phyloP scores from a whole-genome alignment of 768 basidiomycete species.

The Coprinopsis sp. region DNA sequence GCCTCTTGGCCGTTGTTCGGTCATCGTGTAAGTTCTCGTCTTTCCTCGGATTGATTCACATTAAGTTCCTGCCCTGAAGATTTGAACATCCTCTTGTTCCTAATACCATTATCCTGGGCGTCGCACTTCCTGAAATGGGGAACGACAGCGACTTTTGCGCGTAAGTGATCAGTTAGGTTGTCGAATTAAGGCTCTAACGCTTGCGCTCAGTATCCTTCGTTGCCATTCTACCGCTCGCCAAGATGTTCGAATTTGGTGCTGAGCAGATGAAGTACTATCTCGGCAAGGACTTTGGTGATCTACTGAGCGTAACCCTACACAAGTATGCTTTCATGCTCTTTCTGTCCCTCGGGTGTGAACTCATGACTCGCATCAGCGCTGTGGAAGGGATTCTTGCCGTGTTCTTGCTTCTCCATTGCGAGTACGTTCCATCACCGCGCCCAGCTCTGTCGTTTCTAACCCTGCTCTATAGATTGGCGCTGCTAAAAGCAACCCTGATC shows the following conservation, averaged over 20 bases:
- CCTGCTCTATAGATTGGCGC: constrained; percentile 38
- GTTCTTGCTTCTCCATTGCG: constrained; percentile 63
- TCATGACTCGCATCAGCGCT: constrained; percentile 31
- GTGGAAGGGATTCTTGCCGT: constrained; percentile 73
- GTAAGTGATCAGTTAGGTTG: constrained; percentile 26
- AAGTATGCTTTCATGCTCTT: constrained; percentile 41
- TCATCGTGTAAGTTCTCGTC: constrained; percentile 45
- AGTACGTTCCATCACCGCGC: constrained; percentile 40
- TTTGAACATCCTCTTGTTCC: constrained; percentile 53
- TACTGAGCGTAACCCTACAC: constrained; percentile 60
- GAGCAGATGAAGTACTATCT: constrained; percentile 53
- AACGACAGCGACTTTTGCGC: constrained; percentile 36
- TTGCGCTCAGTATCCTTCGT: constrained; percentile 51
- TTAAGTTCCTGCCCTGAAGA: constrained; percentile 28
- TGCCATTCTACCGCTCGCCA: constrained; percentile 61
- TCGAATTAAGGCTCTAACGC: not conserved
- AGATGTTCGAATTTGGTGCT: constrained; percentile 61
- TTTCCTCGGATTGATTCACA: constrained; percentile 2
- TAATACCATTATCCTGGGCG: constrained; percentile 60
- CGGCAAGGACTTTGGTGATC: constrained; percentile 61
- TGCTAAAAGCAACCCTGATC: constrained; percentile 66
- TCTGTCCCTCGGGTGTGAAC: constrained; percentile 1
- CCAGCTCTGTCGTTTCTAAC: not conserved
- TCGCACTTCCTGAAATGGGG: constrained; percentile 45
- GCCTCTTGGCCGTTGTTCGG: constrained; percentile 40